A percentile compares a stretch with the other conserved stretches of the same genome.
Conservation (phyloP, 2,329 filamentous ascomycete species). For the Penicillium sp. region DNA sequence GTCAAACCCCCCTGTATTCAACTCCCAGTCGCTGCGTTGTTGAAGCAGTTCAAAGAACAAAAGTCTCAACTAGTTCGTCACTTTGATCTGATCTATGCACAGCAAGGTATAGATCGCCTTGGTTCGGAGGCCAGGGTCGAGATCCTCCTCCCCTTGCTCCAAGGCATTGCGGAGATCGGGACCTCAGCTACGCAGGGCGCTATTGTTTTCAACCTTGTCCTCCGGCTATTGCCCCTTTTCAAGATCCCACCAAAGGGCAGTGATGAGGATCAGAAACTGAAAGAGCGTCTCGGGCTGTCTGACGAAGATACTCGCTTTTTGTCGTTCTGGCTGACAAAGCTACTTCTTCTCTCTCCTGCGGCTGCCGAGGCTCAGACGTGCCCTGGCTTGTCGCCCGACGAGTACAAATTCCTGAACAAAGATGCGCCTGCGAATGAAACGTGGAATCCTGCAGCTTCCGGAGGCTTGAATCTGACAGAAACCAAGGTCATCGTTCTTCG, state of each 20-base stretch:
- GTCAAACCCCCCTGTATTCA: conserved; percentile 66
- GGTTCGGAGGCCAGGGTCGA: conserved; percentile 65
- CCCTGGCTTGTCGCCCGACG: conserved; percentile 64
- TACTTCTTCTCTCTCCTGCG: conserved; percentile 68
- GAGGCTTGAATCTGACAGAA: conserved; percentile 67
- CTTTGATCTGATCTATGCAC: conserved; percentile 85
- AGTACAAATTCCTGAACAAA: conserved; percentile 70
- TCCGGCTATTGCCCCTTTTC: conserved; percentile 71
- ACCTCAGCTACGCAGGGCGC: conserved; percentile 59
- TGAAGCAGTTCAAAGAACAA: conserved; percentile 86
- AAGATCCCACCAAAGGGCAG: conserved; percentile 72
- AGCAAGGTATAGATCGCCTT: conserved; percentile 72
- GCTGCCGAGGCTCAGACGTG: conserved; percentile 46
- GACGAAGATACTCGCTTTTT: conserved; percentile 74
- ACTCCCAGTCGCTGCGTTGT: conserved; percentile 77
- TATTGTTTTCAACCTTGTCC: conserved; percentile 77
- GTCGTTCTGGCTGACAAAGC: conserved; percentile 72
- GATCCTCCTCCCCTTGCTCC: conserved; percentile 69
- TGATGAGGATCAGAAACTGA: conserved; percentile 72
- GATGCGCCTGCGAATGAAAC: conserved; percentile 51
- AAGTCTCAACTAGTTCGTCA: conserved; percentile 76
- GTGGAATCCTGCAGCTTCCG: conserved; percentile 62
- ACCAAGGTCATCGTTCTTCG: conserved; percentile 69
- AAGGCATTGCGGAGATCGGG: conserved; percentile 63
- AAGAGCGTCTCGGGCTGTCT: conserved; percentile 65